Base-by-base conservation (phyloP, 2,329 filamentous ascomycete genomes). In the Hansfordia pulvinata region DNA sequence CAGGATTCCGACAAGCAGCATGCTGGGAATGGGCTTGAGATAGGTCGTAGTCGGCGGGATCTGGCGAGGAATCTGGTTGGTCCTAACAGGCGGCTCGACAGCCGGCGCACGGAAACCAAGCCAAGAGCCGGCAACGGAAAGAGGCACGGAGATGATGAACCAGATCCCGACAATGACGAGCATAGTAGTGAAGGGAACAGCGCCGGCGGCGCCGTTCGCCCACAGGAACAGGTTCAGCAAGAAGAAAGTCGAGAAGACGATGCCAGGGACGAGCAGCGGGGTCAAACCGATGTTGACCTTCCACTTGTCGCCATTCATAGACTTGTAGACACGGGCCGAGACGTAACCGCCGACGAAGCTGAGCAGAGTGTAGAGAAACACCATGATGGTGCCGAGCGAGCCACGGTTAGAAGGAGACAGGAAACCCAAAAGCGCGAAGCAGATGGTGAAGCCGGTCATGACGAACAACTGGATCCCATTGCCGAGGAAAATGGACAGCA, bases 171-270 rank as follows among this genome's bases (percentile, higher is more conserved):
- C 68, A 31, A 96, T 76, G 29, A 93, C 80, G 22, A 98, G 65
- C 90, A 98, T 98, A 8, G 90, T 98, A 3, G 80, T 84, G 47
- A 98, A 92, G 0, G 90, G 90, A 2, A 98, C 90, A 7, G 90
- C 90, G 14, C 90, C 90, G 14, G 84, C 92, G 2, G 88, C 92
- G 30, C 77, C 65, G 44, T 93, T 85, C 21, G 81, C 84, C 85
- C 90, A 96, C 21, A 98, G 74, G 61, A 98, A 94, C 23, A 98
- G 68, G 52, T 98, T 86, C 31, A 98, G 71, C 22, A 94, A 64
- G 69, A 98, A 96, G 61, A 96, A 98, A 20, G 69, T 69, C 18
- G 62, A 52, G 47, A 98, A 98, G 27, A 94, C 83, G 32, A 93
- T 70, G 21, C 74, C 80, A 1, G 90, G 90, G 6, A 96, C 75